phyloP scores from a whole-genome alignment of 2,329 filamentous ascomycete species.

The Xylogone sp. region DNA sequence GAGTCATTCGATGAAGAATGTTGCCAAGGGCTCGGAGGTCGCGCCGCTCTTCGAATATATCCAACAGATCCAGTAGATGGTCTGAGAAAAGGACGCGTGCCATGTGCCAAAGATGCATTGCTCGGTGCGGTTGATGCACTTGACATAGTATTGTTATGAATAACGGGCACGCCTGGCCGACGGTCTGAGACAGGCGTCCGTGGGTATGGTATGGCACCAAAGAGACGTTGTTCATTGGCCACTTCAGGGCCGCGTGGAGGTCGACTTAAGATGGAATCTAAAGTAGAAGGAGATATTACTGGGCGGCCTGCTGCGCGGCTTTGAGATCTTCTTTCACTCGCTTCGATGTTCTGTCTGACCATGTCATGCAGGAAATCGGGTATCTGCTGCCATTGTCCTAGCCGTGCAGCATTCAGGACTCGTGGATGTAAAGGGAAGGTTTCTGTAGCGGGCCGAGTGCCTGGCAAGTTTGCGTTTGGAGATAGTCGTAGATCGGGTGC shows the following conservation, averaged over 20 bases:
- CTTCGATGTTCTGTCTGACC: conserved; percentile 34
- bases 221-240: background rate
- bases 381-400: conserved; percentile 54
- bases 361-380: conserved; percentile 52
- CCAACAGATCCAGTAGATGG: background rate
- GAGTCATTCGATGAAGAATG: background rate
- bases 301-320: background rate
- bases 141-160: background rate
- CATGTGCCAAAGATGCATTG: background rate
- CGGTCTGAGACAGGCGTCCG: background rate
- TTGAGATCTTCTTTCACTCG: background rate
- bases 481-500: conserved; percentile 29
- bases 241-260: conserved; percentile 87
- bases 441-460: conserved; percentile 31
- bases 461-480: conserved; percentile 26
- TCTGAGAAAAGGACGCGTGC: background rate
- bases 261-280: conserved; percentile 64
- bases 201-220: background rate
- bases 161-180: background rate
- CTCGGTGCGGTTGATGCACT: background rate
- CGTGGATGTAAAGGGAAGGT: conserved; percentile 40
- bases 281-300: background rate
- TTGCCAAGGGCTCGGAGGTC: background rate
- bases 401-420: conserved; percentile 51
- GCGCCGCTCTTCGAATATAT: background rate